Base-by-base conservation (phyloP, 805 yeast species). In the Saturnispora serradocipensis region DNA sequence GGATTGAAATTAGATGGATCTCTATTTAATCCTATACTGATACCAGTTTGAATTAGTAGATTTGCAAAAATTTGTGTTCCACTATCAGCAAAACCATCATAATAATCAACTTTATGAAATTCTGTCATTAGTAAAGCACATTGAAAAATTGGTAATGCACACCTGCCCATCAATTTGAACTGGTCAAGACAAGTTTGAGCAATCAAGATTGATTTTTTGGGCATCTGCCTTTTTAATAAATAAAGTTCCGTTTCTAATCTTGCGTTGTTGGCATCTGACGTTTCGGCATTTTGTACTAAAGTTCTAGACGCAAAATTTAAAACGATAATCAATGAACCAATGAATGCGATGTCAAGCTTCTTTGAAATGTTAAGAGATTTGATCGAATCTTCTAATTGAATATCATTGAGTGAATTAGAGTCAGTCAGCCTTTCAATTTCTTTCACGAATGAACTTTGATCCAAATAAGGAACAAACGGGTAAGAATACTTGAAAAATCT, bases 11-110 rank as follows among this genome's bases (percentile, higher is more conserved):
- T 69, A 45, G 72, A 74, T 0, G 89, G 88, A 56, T 84, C 89
- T 57, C 88, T 71, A 61, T 84, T 82, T 25, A 84, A 61, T 0
- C 89, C 90, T 56, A 83, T 72, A 38, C 83, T 73, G 50, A 78
- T 72, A 0, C 84, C 86, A 84, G 84, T 80, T 59, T 82, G 87
- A 15, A 81, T 66, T 30, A 81, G 68, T 65, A 80, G 72, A 1
- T 83, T 80, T 13, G 76, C 62, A 50, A 77, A 74, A 7, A 80
- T 75, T 58, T 75, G 81, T 2, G 81, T 73, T 47, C 78, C 79
- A 43, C 81, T 83, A 51, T 79, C 82, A 58, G 78, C 85, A 4
- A 70, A 68, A 2, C 76, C 72, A 58, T 78, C 82, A 18, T 56
- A 54, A 38, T 82, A 82, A 59, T 76, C 80, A 49, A 63, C 68